A percentile compares a stretch with the other conserved stretches of the same genome.
phyloP scores from a whole-genome alignment of 495 filamentous ascomycete species.

The Neurospora tetraspora region DNA sequence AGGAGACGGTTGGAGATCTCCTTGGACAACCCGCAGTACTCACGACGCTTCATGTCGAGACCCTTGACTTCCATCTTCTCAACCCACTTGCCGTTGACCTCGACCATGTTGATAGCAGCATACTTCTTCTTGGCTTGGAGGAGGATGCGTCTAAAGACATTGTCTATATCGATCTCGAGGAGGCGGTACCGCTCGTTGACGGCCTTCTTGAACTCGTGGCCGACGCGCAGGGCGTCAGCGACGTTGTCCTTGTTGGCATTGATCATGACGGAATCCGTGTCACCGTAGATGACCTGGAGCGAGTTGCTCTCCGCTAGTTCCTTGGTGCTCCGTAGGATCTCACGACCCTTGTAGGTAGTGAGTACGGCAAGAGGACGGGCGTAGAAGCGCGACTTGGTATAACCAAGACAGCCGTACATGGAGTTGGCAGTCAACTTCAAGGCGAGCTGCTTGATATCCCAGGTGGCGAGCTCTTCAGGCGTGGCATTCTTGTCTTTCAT shows the following conservation, averaged over 20 bases:
- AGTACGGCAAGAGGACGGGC: conserved; percentile 90
- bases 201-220: conserved; percentile 52
- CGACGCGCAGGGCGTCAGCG: conserved; percentile 80
- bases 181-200: conserved; percentile 86
- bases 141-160: conserved; percentile 85
- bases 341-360: conserved; percentile 93
- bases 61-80: conserved; percentile 98
- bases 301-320: conserved; percentile 82
- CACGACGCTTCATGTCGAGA: conserved; percentile 91
- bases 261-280: conserved; percentile 99
- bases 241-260: conserved; percentile 95
- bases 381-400: conserved; percentile 92
- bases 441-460: conserved; percentile 96
- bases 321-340: conserved; percentile 92
- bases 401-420: conserved; percentile 98
- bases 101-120: conserved; percentile 87
- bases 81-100: conserved; percentile 77
- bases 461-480: conserved; percentile 77
- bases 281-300: conserved; percentile 92
- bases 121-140: conserved; percentile 99
- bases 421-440: conserved; percentile 97
- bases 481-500: conserved; percentile 93
- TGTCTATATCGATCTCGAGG: conserved; percentile 96
- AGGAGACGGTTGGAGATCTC: conserved; percentile 79
- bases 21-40: conserved; percentile 90